phyloP scores from a whole-genome alignment of 768 basidiomycete species.

The Boletus sensibilis region DNA sequence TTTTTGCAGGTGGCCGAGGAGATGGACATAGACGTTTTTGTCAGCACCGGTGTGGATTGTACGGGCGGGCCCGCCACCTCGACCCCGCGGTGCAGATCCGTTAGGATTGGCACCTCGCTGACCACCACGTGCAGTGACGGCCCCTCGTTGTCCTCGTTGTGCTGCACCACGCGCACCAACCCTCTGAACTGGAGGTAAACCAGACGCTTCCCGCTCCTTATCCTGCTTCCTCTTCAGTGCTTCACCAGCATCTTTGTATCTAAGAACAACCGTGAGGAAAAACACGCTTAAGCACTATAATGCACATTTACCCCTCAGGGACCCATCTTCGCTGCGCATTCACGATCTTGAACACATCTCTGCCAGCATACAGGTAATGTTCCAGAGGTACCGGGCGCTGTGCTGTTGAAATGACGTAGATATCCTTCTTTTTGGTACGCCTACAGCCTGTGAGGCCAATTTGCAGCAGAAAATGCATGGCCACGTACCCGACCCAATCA shows the following conservation, averaged over 20 bases:
- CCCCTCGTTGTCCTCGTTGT: slow-evolving; percentile 47
- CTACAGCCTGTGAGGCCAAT: slow-evolving; percentile 40
- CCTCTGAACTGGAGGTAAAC: slow-evolving; percentile 80
- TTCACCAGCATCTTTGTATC: slow-evolving; percentile 89
- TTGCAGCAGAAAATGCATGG: slow-evolving; percentile 7
- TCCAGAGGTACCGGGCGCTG: slow-evolving; percentile 97
- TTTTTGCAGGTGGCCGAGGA: slow-evolving; percentile 84
- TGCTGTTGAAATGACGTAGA: slow-evolving; percentile 96
- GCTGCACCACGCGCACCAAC: slow-evolving; percentile 78
- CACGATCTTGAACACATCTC: slow-evolving; percentile 91
- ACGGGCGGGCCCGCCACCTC: slow-evolving; percentile 49
- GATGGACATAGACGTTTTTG: slow-evolving; percentile 91
- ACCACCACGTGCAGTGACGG: slow-evolving; percentile 48
- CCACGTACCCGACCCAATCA: slow-evolving; percentile 94
- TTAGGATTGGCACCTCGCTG: slow-evolving; percentile 49
- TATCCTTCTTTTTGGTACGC: slow-evolving; percentile 98
- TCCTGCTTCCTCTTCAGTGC: slow-evolving; percentile 92
- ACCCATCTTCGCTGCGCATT: slow-evolving; percentile 69
- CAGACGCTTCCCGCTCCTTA: slow-evolving; percentile 95
- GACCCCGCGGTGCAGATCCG: slow-evolving; percentile 36
- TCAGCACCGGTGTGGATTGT: slow-evolving; percentile 71
- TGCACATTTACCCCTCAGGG: slow-evolving; percentile 67
- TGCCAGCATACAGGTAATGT: slow-evolving; percentile 94
- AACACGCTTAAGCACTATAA: background rate
- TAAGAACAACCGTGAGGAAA: slow-evolving; percentile 30